Conservation (phyloP, 495 filamentous ascomycete genomes). For the Thermochaetoides thermophila region DNA sequence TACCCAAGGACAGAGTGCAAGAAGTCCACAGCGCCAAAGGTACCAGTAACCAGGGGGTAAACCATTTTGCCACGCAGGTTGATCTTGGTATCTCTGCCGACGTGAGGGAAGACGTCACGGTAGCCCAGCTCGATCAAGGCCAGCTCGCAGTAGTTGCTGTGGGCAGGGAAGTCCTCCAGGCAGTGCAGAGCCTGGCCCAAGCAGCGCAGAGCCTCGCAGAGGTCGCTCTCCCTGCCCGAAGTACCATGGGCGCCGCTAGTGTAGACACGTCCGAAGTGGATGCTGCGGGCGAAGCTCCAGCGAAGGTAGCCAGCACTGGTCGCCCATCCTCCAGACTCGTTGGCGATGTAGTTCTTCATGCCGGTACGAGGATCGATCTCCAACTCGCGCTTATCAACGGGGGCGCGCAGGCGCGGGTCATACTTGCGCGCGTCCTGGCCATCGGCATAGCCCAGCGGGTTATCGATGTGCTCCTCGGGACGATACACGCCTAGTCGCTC, state of each 20-base stretch:
- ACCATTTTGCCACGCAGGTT: constrained; percentile 57
- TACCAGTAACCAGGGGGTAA: constrained; percentile 80
- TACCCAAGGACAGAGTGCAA: constrained; percentile 83
- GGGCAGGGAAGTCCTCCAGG: constrained; percentile 40
- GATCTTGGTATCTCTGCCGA: constrained; percentile 59
- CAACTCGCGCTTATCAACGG: constrained; percentile 58
- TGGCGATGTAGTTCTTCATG: constrained; percentile 99
- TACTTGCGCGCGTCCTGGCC: constrained; percentile 70
- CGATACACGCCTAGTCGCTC: constrained; percentile 85
- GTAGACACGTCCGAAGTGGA: constrained; percentile 82
- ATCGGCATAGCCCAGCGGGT: constrained; percentile 84
- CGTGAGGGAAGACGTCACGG: constrained; percentile 71
- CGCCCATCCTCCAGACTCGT: constrained; percentile 69
- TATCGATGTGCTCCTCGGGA: constrained; percentile 90
- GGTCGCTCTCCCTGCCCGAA: constrained; percentile 65
- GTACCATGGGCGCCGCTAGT: constrained; percentile 48
- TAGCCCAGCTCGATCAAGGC: constrained; percentile 74
- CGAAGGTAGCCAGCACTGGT: constrained; percentile 85
- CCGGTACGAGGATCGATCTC: constrained; percentile 72
- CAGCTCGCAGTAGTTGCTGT: neutral
- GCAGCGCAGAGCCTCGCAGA: constrained; percentile 74
- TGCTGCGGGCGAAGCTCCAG: constrained; percentile 66
- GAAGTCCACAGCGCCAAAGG: constrained; percentile 89
- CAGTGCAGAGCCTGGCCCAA: constrained; percentile 87
- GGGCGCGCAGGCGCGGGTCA: constrained; percentile 69